phyloP scores from a whole-genome alignment of 2,329 filamentous ascomycete genomes.

The Colletotrichum karsti region DNA sequence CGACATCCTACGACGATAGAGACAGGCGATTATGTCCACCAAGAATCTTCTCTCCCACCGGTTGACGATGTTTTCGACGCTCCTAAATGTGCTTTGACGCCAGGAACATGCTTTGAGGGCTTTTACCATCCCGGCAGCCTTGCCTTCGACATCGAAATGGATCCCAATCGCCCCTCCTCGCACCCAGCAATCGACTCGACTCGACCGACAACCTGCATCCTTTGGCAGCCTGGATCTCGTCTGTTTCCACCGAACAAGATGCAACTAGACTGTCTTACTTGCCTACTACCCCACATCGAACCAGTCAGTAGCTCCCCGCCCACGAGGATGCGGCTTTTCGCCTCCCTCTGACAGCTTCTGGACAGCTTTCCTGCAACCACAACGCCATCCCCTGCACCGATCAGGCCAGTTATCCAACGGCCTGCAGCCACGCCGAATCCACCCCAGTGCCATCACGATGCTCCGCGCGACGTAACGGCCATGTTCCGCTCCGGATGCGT shows the following conservation, averaged over 20 bases:
- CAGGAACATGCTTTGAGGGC: too few species aligned
- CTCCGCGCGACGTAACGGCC: neutral
- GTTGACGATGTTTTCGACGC: neutral
- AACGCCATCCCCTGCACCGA: neutral
- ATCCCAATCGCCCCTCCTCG: neutral
- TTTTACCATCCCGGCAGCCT: neutral
- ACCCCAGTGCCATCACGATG: neutral
- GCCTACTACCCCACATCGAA: constrained; percentile 22
- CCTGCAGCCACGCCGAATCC: neutral
- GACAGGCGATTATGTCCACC: neutral
- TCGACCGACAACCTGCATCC: constrained; percentile 11
- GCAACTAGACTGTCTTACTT: constrained; percentile 23
- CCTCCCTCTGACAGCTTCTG: neutral
- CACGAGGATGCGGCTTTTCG: neutral
- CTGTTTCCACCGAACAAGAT: constrained; percentile 17
- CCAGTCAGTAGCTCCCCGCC: neutral
- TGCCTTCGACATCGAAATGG: neutral
- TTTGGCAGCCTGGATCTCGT: constrained; percentile 5
- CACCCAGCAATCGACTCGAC: neutral
- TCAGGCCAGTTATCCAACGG: neutral
- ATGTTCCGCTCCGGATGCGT: neutral
- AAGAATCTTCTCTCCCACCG: neutral
- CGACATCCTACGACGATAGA: neutral
- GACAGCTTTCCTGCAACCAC: neutral
- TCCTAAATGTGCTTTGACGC: neutral